Evolutionary conservation across 2,329 filamentous ascomycete species (phyloP).

Genomic region (Fusarium sp.): DNA sequence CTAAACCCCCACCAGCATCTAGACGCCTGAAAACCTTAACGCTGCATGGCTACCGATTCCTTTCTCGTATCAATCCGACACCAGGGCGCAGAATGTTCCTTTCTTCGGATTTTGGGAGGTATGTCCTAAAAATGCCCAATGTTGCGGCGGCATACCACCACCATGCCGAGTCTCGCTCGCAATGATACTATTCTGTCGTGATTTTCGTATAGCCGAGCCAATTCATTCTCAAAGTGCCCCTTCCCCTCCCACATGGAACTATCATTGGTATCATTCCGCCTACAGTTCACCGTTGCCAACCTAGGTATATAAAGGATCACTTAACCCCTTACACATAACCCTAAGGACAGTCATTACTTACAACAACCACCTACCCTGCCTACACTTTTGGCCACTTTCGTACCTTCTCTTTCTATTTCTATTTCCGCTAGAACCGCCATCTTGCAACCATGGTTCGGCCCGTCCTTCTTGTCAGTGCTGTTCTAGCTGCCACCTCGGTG

Average conservation of each 20-base stretch:
- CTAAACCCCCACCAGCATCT: background rate
- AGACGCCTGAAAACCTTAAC: background rate
- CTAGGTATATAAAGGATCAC: background rate
- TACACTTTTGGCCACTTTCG: background rate
- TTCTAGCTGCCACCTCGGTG: background rate
- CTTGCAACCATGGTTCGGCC: background rate
- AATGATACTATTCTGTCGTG: too few species aligned
- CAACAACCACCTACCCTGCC: background rate
- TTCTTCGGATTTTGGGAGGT: background rate
- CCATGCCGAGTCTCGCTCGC: too few species aligned
- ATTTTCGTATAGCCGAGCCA: too few species aligned
- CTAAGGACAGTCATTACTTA: background rate
- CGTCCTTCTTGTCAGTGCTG: background rate
- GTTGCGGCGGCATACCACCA: too few species aligned
- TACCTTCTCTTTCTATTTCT: background rate
- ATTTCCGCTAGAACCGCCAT: background rate
- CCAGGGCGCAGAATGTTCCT: background rate
- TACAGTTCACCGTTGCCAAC: background rate
- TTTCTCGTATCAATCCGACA: background rate
- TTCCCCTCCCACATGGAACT: too few species aligned
- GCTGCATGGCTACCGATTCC: background rate
- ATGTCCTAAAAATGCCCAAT: too few species aligned
- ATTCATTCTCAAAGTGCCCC: too few species aligned
- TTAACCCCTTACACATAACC: background rate
- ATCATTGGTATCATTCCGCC: too few species aligned